Evolutionary conservation across 2,329 filamentous ascomycete genomes (phyloP).

Genomic region (Ophiocordyceps polyrhachis-furcata): DNA sequence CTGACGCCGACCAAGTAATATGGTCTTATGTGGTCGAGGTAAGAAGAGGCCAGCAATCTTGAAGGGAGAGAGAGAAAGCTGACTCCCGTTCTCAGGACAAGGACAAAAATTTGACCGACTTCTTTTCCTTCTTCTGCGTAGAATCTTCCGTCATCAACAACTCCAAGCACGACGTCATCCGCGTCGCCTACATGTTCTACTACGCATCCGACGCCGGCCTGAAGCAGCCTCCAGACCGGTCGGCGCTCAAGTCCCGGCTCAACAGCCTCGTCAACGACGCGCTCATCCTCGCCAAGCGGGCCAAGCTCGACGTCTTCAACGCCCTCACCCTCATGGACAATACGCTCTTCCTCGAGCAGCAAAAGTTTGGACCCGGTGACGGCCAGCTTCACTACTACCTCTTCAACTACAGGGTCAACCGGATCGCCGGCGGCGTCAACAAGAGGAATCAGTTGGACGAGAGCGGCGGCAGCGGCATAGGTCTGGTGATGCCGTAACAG

Average conservation of each 20-base stretch:
- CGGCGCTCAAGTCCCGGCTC: slow-evolving; percentile 57
- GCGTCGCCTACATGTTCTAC: slow-evolving; percentile 92
- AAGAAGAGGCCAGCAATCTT: slow-evolving; percentile 3
- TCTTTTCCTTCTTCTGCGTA: slow-evolving; percentile 91
- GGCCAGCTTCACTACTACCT: slow-evolving; percentile 93
- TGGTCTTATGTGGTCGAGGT: slow-evolving; percentile 88
- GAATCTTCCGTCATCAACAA: slow-evolving; percentile 83
- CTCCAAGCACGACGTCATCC: slow-evolving; percentile 57
- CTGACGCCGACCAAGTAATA: slow-evolving; percentile 56
- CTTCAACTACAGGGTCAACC: slow-evolving; percentile 84
- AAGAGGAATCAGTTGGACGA: slow-evolving; percentile 60
- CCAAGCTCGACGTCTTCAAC: slow-evolving; percentile 90
- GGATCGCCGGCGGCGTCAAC: slow-evolving; percentile 74
- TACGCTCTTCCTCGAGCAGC: slow-evolving; percentile 74
- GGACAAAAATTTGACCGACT: slow-evolving; percentile 76
- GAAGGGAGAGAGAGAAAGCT: neutral
- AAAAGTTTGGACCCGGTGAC: slow-evolving; percentile 89
- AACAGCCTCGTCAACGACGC: slow-evolving; percentile 70
- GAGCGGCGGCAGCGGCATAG: slow-evolving; percentile 66
- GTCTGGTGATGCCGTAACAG: slow-evolving; percentile 56
- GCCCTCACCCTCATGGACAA: slow-evolving; percentile 89
- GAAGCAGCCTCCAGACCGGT: slow-evolving; percentile 28
- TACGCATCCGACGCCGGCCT: slow-evolving; percentile 77
- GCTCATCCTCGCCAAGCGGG: slow-evolving; percentile 67
- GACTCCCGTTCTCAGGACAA: slow-evolving; percentile 20